Percentiles rank a stretch among this genome's conserved stretches.
Conservation (phyloP, 2,329 filamentous ascomycete species). For the Triangularia setosa region DNA sequence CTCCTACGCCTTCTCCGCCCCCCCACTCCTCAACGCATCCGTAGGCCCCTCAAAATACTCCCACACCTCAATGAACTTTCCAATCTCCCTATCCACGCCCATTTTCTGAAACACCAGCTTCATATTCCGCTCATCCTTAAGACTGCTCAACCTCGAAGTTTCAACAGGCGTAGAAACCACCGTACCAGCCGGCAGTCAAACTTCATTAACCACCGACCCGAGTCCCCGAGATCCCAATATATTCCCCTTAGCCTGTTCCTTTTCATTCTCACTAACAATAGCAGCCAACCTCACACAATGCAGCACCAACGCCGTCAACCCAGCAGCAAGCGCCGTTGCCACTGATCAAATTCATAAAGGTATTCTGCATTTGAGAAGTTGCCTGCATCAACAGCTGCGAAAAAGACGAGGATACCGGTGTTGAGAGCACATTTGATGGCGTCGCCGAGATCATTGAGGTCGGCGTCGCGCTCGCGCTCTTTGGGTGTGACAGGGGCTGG, state of each 20-base stretch:
- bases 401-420: conserved; percentile 37
- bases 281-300: conserved; percentile 25
- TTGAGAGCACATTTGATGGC: conserved; percentile 29
- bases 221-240: neutral
- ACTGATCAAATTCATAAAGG: conserved; percentile 22
- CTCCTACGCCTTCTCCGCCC: neutral
- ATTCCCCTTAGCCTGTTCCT: conserved; percentile 11
- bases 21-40: neutral
- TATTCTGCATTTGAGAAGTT: conserved; percentile 17
- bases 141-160: conserved; percentile 11
- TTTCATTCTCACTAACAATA: conserved; percentile 1
- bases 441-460: conserved; percentile 23
- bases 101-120: conserved; percentile 23
- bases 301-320: conserved; percentile 30
- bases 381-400: conserved; percentile 33
- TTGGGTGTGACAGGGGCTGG: no score
- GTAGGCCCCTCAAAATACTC: neutral
- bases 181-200: no score
- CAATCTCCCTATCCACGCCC: conserved; percentile 15
- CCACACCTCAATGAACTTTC: conserved; percentile 23
- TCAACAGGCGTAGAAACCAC: no score
- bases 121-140: conserved; percentile 25
- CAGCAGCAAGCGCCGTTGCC: conserved; percentile 31
- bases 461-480: conserved; percentile 5
- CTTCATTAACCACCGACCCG: neutral